Percentiles rank a stretch among this genome's conserved stretches.
Evolutionary conservation across 2,329 filamentous ascomycete species (phyloP).

Genomic region (Pseudopithomyces chartarum): DNA sequence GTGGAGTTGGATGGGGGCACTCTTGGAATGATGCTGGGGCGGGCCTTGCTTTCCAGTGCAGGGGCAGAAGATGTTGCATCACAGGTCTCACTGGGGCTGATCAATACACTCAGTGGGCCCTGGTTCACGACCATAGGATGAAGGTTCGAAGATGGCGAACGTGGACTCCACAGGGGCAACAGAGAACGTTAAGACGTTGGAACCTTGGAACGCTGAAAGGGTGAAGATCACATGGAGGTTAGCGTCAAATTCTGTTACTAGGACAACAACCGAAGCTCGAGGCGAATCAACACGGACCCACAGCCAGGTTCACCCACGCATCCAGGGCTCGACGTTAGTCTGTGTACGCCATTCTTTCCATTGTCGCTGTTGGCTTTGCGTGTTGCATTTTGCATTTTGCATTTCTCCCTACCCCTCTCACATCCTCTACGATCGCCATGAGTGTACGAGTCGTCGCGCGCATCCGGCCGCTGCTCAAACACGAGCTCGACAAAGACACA

Average conservation of each 20-base stretch:
- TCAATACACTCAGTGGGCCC: too few species aligned
- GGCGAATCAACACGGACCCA: slow-evolving; percentile 30
- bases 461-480: slow-evolving; percentile 83
- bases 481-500: slow-evolving; percentile 84
- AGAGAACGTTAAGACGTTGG: too few species aligned
- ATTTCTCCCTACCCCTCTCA: too few species aligned
- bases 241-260: slow-evolving; percentile 14
- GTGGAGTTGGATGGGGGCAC: too few species aligned
- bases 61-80: too few species aligned
- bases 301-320: slow-evolving; percentile 21
- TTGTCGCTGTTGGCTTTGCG: slow-evolving; percentile 29
- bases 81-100: too few species aligned
- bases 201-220: background rate
- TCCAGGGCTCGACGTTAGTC: slow-evolving; percentile 35
- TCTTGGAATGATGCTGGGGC: too few species aligned
- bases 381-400: slow-evolving; percentile 19
- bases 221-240: background rate
- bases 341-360: slow-evolving; percentile 39
- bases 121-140: too few species aligned
- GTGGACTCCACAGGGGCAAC: background rate
- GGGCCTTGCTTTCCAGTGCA: too few species aligned
- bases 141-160: too few species aligned
- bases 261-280: slow-evolving; percentile 25
- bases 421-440: slow-evolving; percentile 30
- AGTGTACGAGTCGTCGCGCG: slow-evolving; percentile 87